Percentiles rank a stretch among this genome's conserved stretches.
Conservation (phyloP, 768 basidiomycete species). For the Pisolithus tinctorius region DNA sequence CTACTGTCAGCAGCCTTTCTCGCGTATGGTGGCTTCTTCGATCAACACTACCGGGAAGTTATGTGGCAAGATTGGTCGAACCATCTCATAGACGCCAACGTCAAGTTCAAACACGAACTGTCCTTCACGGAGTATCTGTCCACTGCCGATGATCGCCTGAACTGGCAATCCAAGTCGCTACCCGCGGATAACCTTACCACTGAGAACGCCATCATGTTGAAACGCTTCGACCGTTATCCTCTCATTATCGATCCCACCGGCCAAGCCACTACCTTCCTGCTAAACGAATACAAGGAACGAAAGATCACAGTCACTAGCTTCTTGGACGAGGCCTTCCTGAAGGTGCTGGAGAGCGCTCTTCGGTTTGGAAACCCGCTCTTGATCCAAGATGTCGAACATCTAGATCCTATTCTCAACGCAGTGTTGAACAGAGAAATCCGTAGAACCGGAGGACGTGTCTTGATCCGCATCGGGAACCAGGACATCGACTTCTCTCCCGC, state of each 20-base stretch:
- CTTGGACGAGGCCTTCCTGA: conserved; percentile 97
- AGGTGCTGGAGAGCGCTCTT: conserved; percentile 96
- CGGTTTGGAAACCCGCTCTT: conserved; percentile 97
- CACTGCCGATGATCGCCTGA: conserved; percentile 91
- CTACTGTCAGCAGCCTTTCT: conserved; percentile 93
- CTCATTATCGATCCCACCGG: conserved; percentile 97
- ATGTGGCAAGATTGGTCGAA: conserved; percentile 96
- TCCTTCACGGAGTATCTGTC: conserved; percentile 94
- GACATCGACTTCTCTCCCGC: conserved; percentile 99
- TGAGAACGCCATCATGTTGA: conserved; percentile 99
- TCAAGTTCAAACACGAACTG: conserved; percentile 89
- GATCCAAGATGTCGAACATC: conserved; percentile 96
- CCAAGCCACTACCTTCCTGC: conserved; percentile 89
- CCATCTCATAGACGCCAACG: conserved; percentile 81
- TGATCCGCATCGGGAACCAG: conserved; percentile 94
- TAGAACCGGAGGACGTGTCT: conserved; percentile 92
- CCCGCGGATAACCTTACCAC: conserved; percentile 94
- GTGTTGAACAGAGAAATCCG: conserved; percentile 96
- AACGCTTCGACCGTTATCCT: conserved; percentile 95
- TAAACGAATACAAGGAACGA: conserved; percentile 91
- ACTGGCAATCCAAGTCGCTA: conserved; percentile 94
- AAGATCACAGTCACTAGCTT: conserved; percentile 99
- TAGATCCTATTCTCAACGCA: conserved; percentile 95
- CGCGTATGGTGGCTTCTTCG: conserved; percentile 97
- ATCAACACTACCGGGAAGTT: conserved; percentile 93